Base-by-base conservation (phyloP, 2,329 filamentous ascomycete genomes). In the Colletotrichum siamense region DNA sequence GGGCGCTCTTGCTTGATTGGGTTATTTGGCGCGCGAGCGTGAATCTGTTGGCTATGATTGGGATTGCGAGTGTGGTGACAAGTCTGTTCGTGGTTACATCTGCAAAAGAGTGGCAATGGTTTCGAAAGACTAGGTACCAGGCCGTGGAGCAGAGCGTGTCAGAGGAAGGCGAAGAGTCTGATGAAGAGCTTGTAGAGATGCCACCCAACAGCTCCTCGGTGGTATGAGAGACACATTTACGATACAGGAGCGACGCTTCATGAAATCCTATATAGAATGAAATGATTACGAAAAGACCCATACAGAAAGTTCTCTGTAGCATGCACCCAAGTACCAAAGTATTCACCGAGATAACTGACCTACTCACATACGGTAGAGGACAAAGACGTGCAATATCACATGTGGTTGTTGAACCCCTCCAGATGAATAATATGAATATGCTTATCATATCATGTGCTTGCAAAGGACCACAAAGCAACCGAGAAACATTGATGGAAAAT, bases 1-100 rank as follows among this genome's bases (percentile, higher is more conserved):
- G 73, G 73, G 73, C 73, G 12, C 26, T 75, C 1, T 16, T 75
- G 6, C 36, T 75, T 2, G 73, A 75, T 5, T 63, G 73, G 68
- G 26, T 75, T 4, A 62, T 75, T 0, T 75, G 69, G 68, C 62
- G 49, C 2, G 32, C 49, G 32, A 62, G 18, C 5, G 61, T 75
- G 8, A 71, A 75, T n/a, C 26, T 75, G 5, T 26, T 75, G 18
- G 67, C 72, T 1, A 36, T 75, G 44, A 22, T 71, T 5, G 72
- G 72, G 2, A 75, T 75, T 16, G 72, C 49, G 2, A 70, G 72
- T 8, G 72, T 75, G 8, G 67, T 75, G 1, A 62, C 72, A 1
- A 75, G 72, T 28, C 1, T 75, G 3, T 26, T 75, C 2, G 67
- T 75, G 16, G 72, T 75, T 2, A 65, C 72, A 15, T 75, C 72